Conservation (phyloP, 169 alveolate genomes). For the Plasmodium reichenowi region DNA sequence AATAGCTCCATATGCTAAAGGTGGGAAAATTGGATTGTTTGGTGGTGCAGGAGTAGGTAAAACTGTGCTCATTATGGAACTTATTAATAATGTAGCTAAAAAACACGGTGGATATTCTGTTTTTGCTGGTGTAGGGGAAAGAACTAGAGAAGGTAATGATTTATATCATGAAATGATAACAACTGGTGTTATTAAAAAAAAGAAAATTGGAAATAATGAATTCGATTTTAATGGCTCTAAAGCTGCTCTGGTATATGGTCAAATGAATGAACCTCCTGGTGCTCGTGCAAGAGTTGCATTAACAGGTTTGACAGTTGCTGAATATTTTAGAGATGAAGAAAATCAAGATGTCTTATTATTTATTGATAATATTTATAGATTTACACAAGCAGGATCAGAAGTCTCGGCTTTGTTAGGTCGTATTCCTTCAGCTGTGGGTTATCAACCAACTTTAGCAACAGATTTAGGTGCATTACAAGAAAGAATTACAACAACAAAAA, state of each 20-base stretch:
- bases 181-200: slow-evolving; percentile 88
- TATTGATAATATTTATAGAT: slow-evolving; percentile 97
- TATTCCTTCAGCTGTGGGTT: slow-evolving; percentile 98
- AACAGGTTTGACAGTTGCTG: slow-evolving; percentile 98
- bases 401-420: slow-evolving; percentile 98
- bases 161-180: slow-evolving; percentile 97
- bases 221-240: slow-evolving; percentile 93
- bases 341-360: slow-evolving; percentile 96
- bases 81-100: slow-evolving; percentile 97
- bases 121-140: slow-evolving; percentile 99
- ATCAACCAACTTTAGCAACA: slow-evolving; percentile 98
- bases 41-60: slow-evolving; percentile 99
- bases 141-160: slow-evolving; percentile 99
- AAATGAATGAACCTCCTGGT: slow-evolving; percentile 99
- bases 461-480: slow-evolving; percentile 97
- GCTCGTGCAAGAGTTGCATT: slow-evolving; percentile 99
- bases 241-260: slow-evolving; percentile 98
- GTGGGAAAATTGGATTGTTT: slow-evolving; percentile 98
- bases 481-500: slow-evolving; percentile 97
- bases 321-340: slow-evolving; percentile 98
- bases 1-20: slow-evolving; percentile 98
- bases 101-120: slow-evolving; percentile 99
- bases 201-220: slow-evolving; percentile 81
- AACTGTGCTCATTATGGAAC: slow-evolving; percentile 98
- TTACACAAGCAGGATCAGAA: slow-evolving; percentile 98